phyloP scores from a whole-genome alignment of 352 stramenopile genomes.

The Phytophthora cactorum region DNA sequence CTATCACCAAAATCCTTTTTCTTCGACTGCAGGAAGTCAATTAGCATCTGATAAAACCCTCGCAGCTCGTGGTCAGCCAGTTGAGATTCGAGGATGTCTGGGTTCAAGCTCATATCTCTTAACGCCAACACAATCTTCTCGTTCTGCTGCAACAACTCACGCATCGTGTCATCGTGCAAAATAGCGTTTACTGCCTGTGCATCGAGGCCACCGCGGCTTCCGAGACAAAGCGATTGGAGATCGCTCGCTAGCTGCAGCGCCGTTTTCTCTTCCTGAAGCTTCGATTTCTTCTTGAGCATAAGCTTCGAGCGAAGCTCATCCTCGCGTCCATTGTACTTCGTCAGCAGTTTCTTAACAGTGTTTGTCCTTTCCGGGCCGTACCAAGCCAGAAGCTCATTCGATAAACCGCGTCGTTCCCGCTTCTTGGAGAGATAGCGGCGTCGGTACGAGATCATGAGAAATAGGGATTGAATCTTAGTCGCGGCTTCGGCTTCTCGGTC shows the following conservation, averaged over 20 bases:
- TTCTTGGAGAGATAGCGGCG: constrained; percentile 38
- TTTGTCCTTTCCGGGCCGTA: constrained; percentile 39
- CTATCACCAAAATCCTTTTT: constrained; percentile 14
- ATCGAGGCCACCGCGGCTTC: constrained; percentile 37
- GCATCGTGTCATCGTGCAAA: constrained; percentile 52
- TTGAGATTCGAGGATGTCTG: constrained; percentile 51
- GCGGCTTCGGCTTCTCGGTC: constrained; percentile 40
- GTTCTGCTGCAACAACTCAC: constrained; percentile 43
- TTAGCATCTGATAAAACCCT: constrained; percentile 62
- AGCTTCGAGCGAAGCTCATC: constrained; percentile 50
- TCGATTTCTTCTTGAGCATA: constrained; percentile 34
- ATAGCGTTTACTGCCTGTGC: constrained; percentile 55
- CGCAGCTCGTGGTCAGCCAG: constrained; percentile 50
- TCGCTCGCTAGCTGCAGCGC: constrained; percentile 44
- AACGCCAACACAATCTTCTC: constrained; percentile 58
- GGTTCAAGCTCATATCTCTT: constrained; percentile 74
- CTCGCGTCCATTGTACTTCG: constrained; percentile 50
- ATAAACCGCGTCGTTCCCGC: constrained; percentile 33
- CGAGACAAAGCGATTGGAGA: constrained; percentile 51
- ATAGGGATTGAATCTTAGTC: constrained; percentile 44
- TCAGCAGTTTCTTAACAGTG: constrained; percentile 47
- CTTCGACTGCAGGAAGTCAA: constrained; percentile 42
- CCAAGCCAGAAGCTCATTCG: constrained; percentile 47
- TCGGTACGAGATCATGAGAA: constrained; percentile 46
- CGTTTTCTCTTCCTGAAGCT: constrained; percentile 26